Base-by-base conservation (phyloP, 805 yeast species). In the Dipodascus geniculatus region DNA sequence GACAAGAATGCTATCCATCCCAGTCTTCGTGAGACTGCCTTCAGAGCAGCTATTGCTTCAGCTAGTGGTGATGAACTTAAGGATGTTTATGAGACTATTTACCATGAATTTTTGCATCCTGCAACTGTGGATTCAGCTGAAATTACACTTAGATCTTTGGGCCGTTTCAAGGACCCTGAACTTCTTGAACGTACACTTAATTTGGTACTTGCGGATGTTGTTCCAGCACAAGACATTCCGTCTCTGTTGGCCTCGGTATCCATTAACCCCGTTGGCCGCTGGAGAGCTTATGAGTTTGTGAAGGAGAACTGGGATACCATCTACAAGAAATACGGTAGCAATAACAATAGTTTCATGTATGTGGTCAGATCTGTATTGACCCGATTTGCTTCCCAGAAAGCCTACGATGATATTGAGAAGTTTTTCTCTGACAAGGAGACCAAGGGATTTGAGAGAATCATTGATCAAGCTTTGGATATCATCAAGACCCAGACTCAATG, bases 161-260 rank as follows among this genome's bases (percentile, higher is more conserved):
- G 95, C 62, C 66, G 74, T 58, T 82, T 84, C 62, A 76, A 72
- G 55, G 76, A 79, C 52, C 68, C 72, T 2, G 71, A 72, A 52
- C 68, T 82, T 52, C 72, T 80, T 54, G 70, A 78, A 61, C 79
- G 79, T 72, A 78, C 86, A 3, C 70, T 82, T 24, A 74, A 69
- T 2, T 73, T 74, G 63, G 66, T 82, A 58, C 75, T 83, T 57
- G 79, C 82, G 57, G 83, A 83, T 31, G 72, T 74, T 47, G 73
- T 85, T 56, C 78, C 80, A 60, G 54, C 67, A 9, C 95, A 87
- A 72, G 95, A 87, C 66, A 76, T 84, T 53, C 81, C 81, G 70
- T 76, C 81, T 59, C 95, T 96, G 58, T 74, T 91, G 80, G 78
- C 72, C 56, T 95, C 96, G 71, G 73, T 84, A 55, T 79, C 79